Evolutionary conservation across 2,329 filamentous ascomycete species (phyloP), one percentile per base, ranked within the genome.

Genomic region (Aurifilum marmelostoma): DNA sequence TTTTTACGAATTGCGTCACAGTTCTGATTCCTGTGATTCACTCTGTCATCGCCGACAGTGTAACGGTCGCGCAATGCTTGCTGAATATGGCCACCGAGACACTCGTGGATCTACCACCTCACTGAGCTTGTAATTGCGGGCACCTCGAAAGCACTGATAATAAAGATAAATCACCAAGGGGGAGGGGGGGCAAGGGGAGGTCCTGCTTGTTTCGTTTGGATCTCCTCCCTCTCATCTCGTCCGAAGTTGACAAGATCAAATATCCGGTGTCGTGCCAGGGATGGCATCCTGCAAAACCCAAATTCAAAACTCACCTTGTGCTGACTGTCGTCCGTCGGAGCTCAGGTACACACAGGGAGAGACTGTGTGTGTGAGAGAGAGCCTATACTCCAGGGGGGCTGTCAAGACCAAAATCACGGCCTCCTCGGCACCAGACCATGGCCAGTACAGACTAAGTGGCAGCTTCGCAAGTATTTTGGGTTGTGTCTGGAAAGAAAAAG

Each of bases 201-300:
- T 12, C 24, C 37, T 14, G 39, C 21, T 47, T 41, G 61, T 63
- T 63, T 50, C 41, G 41, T 47, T 47, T 63, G 24, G 56, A 21
- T n/a, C 56, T 6, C 41, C 39, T 41, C 60, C 37, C 34, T 32
- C 27, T 63, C 41, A 63, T 47, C 41, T 63, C 61, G 61, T 63
- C 61, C 50, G 18, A 32, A 32, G 3, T 50, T 39, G 41, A 47
- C 41, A 63, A 27, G 16, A n/a, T 50, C 39, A 27, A 32, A 6
- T 21, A 47, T 27, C 39, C 47, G 34, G 16, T n/a, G 12, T 34
- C 24, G 9, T 37, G 29, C 56, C 56, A 59, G 56, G 56, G 56
- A 24, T 59, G 56, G 21, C 52, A 56, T 56, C 52, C 52, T 56
- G 52, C 52, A 59, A 21, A 59, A 11, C 8, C 8, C 5, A 59